Percentiles rank a stretch among this genome's conserved stretches.
Evolutionary conservation across 1,284 basidiomycete species (phyloP).

Genomic region (Ceratobasidium theobromae): DNA sequence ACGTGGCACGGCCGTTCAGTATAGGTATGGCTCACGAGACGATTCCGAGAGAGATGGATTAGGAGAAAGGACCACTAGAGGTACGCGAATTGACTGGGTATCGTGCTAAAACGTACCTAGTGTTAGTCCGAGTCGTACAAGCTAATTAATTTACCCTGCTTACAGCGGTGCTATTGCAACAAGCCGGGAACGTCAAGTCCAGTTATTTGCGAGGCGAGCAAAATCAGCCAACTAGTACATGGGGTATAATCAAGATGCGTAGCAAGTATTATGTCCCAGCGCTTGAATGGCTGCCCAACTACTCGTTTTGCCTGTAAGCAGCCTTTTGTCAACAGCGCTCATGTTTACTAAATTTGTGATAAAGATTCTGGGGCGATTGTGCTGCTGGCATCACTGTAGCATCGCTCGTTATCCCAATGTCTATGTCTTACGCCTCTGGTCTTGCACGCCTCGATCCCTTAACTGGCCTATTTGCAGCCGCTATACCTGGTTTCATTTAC

Average conservation of each 20-base stretch:
- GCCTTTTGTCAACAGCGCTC: neutral
- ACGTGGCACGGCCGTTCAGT: conserved; percentile 2
- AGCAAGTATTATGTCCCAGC: conserved; percentile 37
- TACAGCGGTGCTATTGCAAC: neutral
- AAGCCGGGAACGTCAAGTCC: conserved; percentile 18
- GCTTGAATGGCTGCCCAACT: conserved; percentile 80
- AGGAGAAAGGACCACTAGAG: neutral
- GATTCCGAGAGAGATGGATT: neutral
- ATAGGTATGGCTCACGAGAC: conserved; percentile 1
- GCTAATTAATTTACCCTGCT: neutral
- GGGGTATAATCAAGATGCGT: conserved; percentile 28
- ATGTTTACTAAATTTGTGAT: too few species aligned
- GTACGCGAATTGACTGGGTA: too few species aligned
- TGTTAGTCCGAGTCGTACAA: neutral
- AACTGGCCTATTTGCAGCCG: conserved; percentile 73
- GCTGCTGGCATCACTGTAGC: conserved; percentile 85
- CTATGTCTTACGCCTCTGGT: conserved; percentile 87
- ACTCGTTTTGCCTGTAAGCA: conserved; percentile 71
- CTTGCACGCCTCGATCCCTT: conserved; percentile 80
- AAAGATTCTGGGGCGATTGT: conserved; percentile 80
- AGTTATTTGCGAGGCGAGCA: neutral
- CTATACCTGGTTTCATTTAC: conserved; percentile 80
- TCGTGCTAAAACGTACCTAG: too few species aligned
- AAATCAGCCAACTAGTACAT: neutral
- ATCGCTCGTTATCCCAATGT: conserved; percentile 88